Percentiles rank a stretch among this genome's conserved stretches.
These are phyloP conservation scores for Sarocladium brachiariae DNA, from an alignment of 2,329 filamentous ascomycete genomes.

Conservation along the genomic window DNA sequence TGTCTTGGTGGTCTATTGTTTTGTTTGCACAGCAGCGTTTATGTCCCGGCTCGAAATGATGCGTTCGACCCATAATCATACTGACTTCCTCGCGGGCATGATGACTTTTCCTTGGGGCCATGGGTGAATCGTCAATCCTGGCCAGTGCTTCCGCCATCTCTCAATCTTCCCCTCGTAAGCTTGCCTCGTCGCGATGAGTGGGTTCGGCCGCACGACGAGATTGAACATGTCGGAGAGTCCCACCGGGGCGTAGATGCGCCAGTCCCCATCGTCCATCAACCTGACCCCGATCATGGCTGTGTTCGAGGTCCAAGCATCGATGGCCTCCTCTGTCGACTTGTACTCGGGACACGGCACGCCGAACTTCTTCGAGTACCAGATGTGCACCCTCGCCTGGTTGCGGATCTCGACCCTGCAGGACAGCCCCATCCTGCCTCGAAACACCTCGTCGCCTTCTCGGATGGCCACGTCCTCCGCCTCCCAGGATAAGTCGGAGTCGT, in stretches of 20 bases:
- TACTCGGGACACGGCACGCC: slow-evolving; percentile 24
- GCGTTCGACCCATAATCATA: too few species aligned
- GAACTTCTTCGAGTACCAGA: slow-evolving; percentile 28
- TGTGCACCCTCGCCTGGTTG: slow-evolving; percentile 31
- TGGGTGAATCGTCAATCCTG: slow-evolving; percentile 19
- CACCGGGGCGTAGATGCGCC: slow-evolving; percentile 27
- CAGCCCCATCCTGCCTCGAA: slow-evolving; percentile 20
- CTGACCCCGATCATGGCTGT: slow-evolving; percentile 27
- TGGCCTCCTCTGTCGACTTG: slow-evolving; percentile 23
- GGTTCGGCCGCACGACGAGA: slow-evolving; percentile 26
- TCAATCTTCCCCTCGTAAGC: slow-evolving; percentile 24
- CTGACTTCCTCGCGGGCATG: background rate
- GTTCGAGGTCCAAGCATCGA: slow-evolving; percentile 28
- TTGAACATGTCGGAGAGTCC: slow-evolving; percentile 29
- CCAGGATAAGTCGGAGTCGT: slow-evolving; percentile 26
- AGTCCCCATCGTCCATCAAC: slow-evolving; percentile 15
- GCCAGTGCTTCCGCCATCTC: slow-evolving; percentile 26
- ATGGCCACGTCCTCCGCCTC: slow-evolving; percentile 29
- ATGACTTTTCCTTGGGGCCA: slow-evolving; percentile 17
- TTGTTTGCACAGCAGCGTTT: too few species aligned
- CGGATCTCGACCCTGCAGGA: slow-evolving; percentile 28
- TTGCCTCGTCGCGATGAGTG: slow-evolving; percentile 19
- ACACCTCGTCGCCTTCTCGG: slow-evolving; percentile 21
- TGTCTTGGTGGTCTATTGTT: background rate
- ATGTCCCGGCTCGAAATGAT: too few species aligned